These are phyloP conservation scores for Adansonia madagascariensis DNA, from an alignment of 441 rosid genomes.

Conservation along the genomic window DNA sequence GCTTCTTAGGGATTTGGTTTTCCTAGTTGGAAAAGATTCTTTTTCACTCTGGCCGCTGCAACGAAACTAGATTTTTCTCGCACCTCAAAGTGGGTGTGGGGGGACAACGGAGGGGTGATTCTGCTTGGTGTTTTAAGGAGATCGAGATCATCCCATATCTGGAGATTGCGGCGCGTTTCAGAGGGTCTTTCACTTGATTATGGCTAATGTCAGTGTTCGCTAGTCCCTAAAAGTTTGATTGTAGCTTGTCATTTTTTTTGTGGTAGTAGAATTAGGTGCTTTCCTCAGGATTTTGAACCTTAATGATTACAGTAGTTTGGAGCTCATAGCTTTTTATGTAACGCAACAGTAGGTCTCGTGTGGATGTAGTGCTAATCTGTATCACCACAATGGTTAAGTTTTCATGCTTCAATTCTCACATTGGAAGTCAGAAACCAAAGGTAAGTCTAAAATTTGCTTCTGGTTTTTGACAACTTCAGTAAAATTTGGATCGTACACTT, in stretches of 20 bases:
- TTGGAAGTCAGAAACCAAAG: conserved; percentile 58
- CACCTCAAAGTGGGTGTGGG: conserved; percentile 96
- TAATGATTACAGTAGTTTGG: conserved; percentile 30
- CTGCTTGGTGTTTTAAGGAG: conserved; percentile 64
- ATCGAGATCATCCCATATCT: conserved; percentile 76
- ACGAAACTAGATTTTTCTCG: conserved; percentile 64
- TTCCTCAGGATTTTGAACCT: conserved; percentile 36
- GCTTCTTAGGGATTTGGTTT: conserved; percentile 45
- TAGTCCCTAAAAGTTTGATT: conserved; percentile 33
- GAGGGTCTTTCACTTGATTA: conserved; percentile 88
- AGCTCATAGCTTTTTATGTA: conserved; percentile 29
- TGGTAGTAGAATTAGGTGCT: conserved; percentile 31
- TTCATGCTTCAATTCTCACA: conserved; percentile 77
- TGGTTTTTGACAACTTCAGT: conserved; percentile 19
- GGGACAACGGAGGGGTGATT: conserved; percentile 52
- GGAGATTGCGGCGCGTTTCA: conserved; percentile 88
- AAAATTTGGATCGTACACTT: conserved; percentile 14
- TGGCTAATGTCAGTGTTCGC: conserved; percentile 62
- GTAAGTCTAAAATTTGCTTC: conserved; percentile 41
- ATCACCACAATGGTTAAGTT: conserved; percentile 73
- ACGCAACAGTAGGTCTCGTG: conserved; percentile 23
- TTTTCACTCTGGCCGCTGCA: conserved; percentile 98
- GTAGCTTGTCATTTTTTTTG: conserved; percentile 27
- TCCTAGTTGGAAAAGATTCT: conserved; percentile 46
- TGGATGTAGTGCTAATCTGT: conserved; percentile 40